phyloP scores from a whole-genome alignment of 2,329 filamentous ascomycete species.

The Clathrospora elynae region DNA sequence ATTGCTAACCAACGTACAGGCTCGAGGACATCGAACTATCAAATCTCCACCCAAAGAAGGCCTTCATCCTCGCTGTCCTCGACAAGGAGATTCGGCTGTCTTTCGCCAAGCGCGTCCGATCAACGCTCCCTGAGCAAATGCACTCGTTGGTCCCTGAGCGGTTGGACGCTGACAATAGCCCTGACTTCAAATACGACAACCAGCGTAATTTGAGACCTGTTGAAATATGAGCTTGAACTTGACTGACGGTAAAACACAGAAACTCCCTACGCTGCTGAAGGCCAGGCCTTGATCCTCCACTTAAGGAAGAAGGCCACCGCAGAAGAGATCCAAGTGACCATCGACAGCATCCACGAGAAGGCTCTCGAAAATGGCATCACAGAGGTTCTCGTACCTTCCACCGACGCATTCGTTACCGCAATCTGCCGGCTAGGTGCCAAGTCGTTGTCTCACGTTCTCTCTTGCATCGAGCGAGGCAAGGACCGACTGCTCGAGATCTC shows the following conservation, averaged over 20 bases:
- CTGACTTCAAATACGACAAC: slow-evolving; percentile 86
- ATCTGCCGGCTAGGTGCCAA: slow-evolving; percentile 95
- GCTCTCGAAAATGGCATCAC: slow-evolving; percentile 69
- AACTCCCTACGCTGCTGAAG: slow-evolving; percentile 81
- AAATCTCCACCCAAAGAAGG: slow-evolving; percentile 82
- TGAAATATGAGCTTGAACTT: not conserved
- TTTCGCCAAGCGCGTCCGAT: slow-evolving; percentile 94
- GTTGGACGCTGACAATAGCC: slow-evolving; percentile 93
- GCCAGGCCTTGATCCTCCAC: slow-evolving; percentile 77
- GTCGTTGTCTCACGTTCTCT: slow-evolving; percentile 92
- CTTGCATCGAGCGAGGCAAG: slow-evolving; percentile 93
- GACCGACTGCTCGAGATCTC: slow-evolving; percentile 82
- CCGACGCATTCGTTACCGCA: slow-evolving; percentile 90
- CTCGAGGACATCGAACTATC: slow-evolving; percentile 80
- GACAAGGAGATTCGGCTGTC: slow-evolving; percentile 97
- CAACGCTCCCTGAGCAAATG: slow-evolving; percentile 85
- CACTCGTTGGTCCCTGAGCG: slow-evolving; percentile 78
- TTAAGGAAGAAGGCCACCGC: slow-evolving; percentile 84
- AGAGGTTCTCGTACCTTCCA: slow-evolving; percentile 83
- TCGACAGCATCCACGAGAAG: slow-evolving; percentile 80
- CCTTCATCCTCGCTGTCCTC: slow-evolving; percentile 86
- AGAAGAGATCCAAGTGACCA: slow-evolving; percentile 80
- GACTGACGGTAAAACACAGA: slow-evolving; percentile 52
- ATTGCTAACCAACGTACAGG: slow-evolving; percentile 50
- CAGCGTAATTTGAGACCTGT: slow-evolving; percentile 62